phyloP scores from a whole-genome alignment of 2,329 filamentous ascomycete species.

The Dissoconium aciculare region DNA sequence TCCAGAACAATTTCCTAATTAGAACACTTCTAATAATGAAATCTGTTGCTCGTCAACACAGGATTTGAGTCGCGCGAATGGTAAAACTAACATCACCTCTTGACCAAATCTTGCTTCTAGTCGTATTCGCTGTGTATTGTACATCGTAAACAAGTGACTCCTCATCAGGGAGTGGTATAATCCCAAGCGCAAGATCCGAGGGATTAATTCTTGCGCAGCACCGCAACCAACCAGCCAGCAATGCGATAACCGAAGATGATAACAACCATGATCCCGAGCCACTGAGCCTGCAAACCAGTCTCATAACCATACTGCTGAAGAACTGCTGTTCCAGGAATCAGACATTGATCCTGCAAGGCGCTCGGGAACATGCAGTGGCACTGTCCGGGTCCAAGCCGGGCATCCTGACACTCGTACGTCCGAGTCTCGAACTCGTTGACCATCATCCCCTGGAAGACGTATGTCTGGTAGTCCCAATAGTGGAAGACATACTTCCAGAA shows the following conservation, averaged over 20 bases:
- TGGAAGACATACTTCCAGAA: slow-evolving; percentile 83
- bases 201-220: slow-evolving; percentile 10
- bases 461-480: slow-evolving; percentile 75
- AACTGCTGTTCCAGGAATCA: slow-evolving; percentile 54
- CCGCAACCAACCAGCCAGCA: slow-evolving; percentile 43
- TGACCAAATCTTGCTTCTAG: too few relatives aligned
- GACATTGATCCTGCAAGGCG: slow-evolving; percentile 44
- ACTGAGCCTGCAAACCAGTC: slow-evolving; percentile 44
- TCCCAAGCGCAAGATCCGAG: too few relatives aligned
- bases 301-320: slow-evolving; percentile 52
- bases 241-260: slow-evolving; percentile 59
- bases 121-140: too few relatives aligned
- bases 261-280: slow-evolving; percentile 57
- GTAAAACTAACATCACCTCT: too few relatives aligned
- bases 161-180: too few relatives aligned
- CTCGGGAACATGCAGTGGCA: slow-evolving; percentile 59
- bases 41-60: too few relatives aligned
- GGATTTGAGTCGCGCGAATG: too few relatives aligned
- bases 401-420: slow-evolving; percentile 41
- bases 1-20: too few relatives aligned
- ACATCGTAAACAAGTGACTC: too few relatives aligned
- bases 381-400: slow-evolving; percentile 8
- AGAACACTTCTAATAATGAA: too few relatives aligned
- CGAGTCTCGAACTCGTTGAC: slow-evolving; percentile 63
- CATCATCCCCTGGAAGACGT: slow-evolving; percentile 89